Percentiles rank a stretch among this genome's conserved stretches.
phyloP scores from a whole-genome alignment of 768 basidiomycete species.

The Mycena venus region DNA sequence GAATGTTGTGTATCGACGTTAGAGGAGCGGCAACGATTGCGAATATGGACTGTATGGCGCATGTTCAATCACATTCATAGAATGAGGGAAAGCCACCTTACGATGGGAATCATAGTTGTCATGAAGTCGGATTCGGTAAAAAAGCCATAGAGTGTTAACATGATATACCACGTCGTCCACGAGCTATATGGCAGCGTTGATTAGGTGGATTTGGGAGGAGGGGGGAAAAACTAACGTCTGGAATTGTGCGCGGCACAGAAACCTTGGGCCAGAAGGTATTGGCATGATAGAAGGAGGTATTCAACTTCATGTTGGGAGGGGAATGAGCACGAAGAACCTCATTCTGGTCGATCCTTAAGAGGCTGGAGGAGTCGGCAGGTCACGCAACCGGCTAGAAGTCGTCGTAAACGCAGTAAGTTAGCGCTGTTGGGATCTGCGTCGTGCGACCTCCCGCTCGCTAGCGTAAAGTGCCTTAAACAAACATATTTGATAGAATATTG shows the following conservation, averaged over 20 bases:
- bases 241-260: not conserved
- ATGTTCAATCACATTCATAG: not conserved
- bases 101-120: constrained; percentile 48
- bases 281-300: not conserved
- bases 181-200: not conserved
- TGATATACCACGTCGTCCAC: not conserved
- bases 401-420: not conserved
- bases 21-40: constrained; percentile 35
- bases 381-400: not conserved
- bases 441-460: not conserved
- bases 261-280: not conserved
- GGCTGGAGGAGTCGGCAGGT: not conserved
- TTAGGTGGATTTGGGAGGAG: not conserved
- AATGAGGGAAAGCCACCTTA: constrained; percentile 23
- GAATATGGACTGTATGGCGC: constrained; percentile 16
- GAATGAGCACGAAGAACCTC: not conserved
- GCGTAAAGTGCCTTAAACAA: not conserved
- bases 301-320: not conserved
- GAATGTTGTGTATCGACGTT: constrained; percentile 18
- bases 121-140: constrained; percentile 50
- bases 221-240: not conserved
- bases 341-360: not conserved
- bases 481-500: not conserved
- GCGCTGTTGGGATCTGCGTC: not conserved
- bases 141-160: constrained; percentile 39